Percentiles rank a stretch among this genome's conserved stretches.
phyloP scores from a whole-genome alignment of 768 basidiomycete genomes.

The Termitomyces sp. region DNA sequence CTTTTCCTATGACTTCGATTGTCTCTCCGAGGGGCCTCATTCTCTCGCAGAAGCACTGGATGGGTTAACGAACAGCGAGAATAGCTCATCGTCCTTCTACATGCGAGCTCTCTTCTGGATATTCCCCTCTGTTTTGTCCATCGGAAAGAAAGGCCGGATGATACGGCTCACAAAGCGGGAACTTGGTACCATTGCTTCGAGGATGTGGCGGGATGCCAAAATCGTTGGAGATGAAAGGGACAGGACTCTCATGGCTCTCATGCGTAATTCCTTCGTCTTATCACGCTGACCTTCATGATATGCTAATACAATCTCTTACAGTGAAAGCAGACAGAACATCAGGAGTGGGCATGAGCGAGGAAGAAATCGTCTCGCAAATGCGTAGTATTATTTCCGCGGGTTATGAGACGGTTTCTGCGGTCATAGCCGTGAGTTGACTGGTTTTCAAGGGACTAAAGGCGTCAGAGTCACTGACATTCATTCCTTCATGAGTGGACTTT shows the following conservation, averaged over 20 bases:
- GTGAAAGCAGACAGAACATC: conserved; percentile 39
- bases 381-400: conserved; percentile 59
- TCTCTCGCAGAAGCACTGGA: conserved; percentile 48
- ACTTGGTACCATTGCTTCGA: conserved; percentile 44
- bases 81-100: conserved; percentile 52
- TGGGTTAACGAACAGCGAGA: conserved; percentile 55
- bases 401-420: conserved; percentile 46
- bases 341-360: conserved; percentile 36
- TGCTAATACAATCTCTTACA: conserved; percentile 6
- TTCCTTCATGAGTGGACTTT: conserved; percentile 47
- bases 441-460: neutral
- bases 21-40: conserved; percentile 44
- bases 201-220: conserved; percentile 53
- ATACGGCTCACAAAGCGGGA: conserved; percentile 48
- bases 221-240: conserved; percentile 33
- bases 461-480: conserved; percentile 4
- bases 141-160: conserved; percentile 55
- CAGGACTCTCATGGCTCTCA: conserved; percentile 47
- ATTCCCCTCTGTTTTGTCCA: conserved; percentile 46
- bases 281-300: neutral
- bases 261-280: conserved; percentile 33
- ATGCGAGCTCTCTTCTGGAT: conserved; percentile 62
- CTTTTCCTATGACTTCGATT: conserved; percentile 57
- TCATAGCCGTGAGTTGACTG: conserved; percentile 28
- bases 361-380: conserved; percentile 53